These are phyloP conservation scores for Butyriboletus loyo DNA, from an alignment of 768 basidiomycete genomes.

Conservation along the genomic window DNA sequence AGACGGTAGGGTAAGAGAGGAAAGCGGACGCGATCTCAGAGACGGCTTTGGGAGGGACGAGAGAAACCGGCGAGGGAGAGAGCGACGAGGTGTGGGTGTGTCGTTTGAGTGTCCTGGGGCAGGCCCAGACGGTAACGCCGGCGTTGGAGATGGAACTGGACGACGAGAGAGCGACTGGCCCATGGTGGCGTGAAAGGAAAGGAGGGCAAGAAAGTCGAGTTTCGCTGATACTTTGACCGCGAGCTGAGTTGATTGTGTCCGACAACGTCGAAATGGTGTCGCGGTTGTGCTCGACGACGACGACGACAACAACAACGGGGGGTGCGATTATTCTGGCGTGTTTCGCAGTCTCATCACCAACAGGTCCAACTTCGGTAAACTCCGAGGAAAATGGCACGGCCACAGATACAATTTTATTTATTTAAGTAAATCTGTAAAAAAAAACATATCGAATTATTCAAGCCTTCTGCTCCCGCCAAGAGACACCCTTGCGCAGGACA, in stretches of 20 bases:
- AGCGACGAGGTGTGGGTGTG: slow-evolving; percentile 5
- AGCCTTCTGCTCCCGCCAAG: slow-evolving; percentile 50
- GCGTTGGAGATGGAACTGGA: slow-evolving; percentile 9
- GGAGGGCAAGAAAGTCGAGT: background rate
- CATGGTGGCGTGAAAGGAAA: slow-evolving; percentile 17
- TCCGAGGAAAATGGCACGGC: slow-evolving; percentile 18
- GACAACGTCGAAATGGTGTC: slow-evolving; percentile 9
- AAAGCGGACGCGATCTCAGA: slow-evolving; percentile 13
- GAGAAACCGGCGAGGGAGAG: slow-evolving; percentile 36
- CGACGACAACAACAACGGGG: slow-evolving; percentile 1
- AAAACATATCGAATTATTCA: background rate
- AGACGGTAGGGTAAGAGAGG: slow-evolving; percentile 18
- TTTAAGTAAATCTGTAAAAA: slow-evolving; percentile 8
- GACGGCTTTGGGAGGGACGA: slow-evolving; percentile 29
- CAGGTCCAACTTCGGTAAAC: slow-evolving; percentile 21
- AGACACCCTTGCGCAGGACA: slow-evolving; percentile 54
- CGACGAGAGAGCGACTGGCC: slow-evolving; percentile 32
- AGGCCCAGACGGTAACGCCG: slow-evolving; percentile 6
- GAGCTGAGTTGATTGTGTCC: background rate
- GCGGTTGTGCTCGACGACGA: slow-evolving; percentile 14
- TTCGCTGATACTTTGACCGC: background rate
- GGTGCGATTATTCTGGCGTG: slow-evolving; percentile 26
- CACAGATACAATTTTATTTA: slow-evolving; percentile 8
- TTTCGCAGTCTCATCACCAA: slow-evolving; percentile 24
- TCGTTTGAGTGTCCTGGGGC: slow-evolving; percentile 4